A percentile compares a stretch with the other conserved stretches of the same genome.
These are phyloP conservation scores for Linnemannia schmuckeri DNA, from an alignment of 192 early-diverging fungal species.

Conservation along the genomic window DNA sequence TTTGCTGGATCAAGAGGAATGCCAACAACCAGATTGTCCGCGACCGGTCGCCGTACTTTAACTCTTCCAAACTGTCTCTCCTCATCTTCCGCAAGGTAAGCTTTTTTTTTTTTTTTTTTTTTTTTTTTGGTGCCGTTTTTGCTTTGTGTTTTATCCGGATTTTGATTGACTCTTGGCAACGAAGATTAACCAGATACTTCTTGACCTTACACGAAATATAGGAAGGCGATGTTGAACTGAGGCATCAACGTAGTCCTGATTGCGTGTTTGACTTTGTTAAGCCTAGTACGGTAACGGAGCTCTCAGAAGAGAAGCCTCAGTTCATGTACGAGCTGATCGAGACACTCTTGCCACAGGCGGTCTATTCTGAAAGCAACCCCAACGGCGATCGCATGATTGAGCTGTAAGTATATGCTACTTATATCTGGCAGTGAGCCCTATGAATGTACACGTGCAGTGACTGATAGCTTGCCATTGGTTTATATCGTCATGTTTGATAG, in stretches of 20 bases:
- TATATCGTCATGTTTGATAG: slow-evolving; percentile 11
- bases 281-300: slow-evolving; percentile 62
- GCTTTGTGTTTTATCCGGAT: not conserved
- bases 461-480: not conserved
- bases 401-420: slow-evolving; percentile 68
- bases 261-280: slow-evolving; percentile 96
- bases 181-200: not conserved
- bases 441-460: too few species aligned
- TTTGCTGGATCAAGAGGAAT: slow-evolving; percentile 93
- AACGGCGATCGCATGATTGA: slow-evolving; percentile 80
- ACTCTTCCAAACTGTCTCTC: slow-evolving; percentile 88
- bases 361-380: slow-evolving; percentile 72
- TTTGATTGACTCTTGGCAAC: not conserved
- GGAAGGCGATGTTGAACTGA: slow-evolving; percentile 89
- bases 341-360: slow-evolving; percentile 86
- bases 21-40: slow-evolving; percentile 85
- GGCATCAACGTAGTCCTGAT: slow-evolving; percentile 95
- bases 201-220: slow-evolving; percentile 14
- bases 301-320: slow-evolving; percentile 83
- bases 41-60: slow-evolving; percentile 80
- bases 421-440: not conserved
- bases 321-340: slow-evolving; percentile 92
- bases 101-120: not conserved
- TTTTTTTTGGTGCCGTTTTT: not conserved
- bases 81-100: slow-evolving; percentile 88